These are phyloP conservation scores for Phlebiopsis flavidoalba DNA, from an alignment of 768 basidiomycete species.

Conservation along the genomic window DNA sequence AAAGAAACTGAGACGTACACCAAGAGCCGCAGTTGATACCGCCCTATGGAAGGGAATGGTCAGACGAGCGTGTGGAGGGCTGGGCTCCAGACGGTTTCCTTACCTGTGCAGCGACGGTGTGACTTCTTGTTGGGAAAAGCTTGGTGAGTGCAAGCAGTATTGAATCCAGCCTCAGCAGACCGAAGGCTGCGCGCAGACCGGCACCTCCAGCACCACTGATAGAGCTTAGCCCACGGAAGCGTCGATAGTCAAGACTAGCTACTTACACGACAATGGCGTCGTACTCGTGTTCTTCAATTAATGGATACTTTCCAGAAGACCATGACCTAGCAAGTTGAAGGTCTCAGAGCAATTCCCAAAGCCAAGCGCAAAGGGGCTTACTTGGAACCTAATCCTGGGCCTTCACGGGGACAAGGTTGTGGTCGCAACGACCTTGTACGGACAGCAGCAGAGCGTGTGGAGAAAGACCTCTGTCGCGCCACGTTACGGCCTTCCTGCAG, in stretches of 20 bases:
- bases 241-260: not conserved
- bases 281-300: constrained; percentile 99
- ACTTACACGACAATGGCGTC: constrained; percentile 98
- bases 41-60: constrained; percentile 48
- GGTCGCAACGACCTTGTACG: constrained; percentile 60
- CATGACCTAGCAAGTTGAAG: constrained; percentile 46
- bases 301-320: constrained; percentile 86
- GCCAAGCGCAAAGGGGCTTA: constrained; percentile 26
- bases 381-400: constrained; percentile 83
- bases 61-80: constrained; percentile 14
- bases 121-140: constrained; percentile 96
- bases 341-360: constrained; percentile 7
- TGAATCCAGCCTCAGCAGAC: constrained; percentile 96
- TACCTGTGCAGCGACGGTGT: constrained; percentile 97
- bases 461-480: constrained; percentile 57
- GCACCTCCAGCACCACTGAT: constrained; percentile 94
- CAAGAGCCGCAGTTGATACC: constrained; percentile 98
- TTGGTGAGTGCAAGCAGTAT: constrained; percentile 99
- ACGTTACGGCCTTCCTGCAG: constrained; percentile 48
- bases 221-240: not conserved
- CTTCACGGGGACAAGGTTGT: constrained; percentile 71
- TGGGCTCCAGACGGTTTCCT: constrained; percentile 12
- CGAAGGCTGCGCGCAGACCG: constrained; percentile 96
- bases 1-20: constrained; percentile 44
- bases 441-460: constrained; percentile 54